Conservation (phyloP, 164 flowering plant species). For the Magnolia officinalis region DNA sequence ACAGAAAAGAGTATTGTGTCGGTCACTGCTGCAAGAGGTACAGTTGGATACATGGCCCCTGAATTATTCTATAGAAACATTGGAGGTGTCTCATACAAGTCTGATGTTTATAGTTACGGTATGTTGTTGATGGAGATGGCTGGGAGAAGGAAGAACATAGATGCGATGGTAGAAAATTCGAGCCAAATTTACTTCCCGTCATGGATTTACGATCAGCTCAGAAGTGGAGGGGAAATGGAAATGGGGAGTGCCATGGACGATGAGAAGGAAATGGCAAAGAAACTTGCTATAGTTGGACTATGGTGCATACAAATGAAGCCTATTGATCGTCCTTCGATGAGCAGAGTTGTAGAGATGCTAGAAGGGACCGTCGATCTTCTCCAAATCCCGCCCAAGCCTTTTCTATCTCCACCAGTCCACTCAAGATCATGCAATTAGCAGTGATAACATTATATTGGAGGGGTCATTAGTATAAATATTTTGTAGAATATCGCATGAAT, state of each 20-base stretch:
- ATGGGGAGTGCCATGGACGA: neutral
- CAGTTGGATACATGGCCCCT: constrained; percentile 15
- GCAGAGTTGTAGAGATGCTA: neutral
- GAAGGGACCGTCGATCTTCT: neutral
- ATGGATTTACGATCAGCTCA: constrained; percentile 22
- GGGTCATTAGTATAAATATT: neutral
- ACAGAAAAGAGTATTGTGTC: neutral
- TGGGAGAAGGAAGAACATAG: neutral
- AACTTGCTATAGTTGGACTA: neutral
- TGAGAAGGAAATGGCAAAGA: neutral
- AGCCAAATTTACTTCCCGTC: constrained; percentile 24
- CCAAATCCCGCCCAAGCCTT: constrained; percentile 2
- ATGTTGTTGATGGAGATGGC: constrained; percentile 7
- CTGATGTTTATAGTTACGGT: constrained; percentile 13
- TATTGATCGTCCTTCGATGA: constrained; percentile 5
- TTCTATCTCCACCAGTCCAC: neutral
- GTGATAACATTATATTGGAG: neutral
- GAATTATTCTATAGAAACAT: constrained; percentile 5
- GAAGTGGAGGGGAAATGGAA: constrained; percentile 8
- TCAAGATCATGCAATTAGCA: neutral
- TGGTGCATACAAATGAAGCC: constrained; percentile 5
- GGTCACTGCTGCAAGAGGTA: constrained; percentile 1
- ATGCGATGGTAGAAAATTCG: neutral
- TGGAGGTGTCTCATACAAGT: constrained; percentile 11
- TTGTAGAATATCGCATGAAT: too few relatives aligned